phyloP scores from a whole-genome alignment of 208 protist species.

The Kentomonas sorsogonicus region DNA sequence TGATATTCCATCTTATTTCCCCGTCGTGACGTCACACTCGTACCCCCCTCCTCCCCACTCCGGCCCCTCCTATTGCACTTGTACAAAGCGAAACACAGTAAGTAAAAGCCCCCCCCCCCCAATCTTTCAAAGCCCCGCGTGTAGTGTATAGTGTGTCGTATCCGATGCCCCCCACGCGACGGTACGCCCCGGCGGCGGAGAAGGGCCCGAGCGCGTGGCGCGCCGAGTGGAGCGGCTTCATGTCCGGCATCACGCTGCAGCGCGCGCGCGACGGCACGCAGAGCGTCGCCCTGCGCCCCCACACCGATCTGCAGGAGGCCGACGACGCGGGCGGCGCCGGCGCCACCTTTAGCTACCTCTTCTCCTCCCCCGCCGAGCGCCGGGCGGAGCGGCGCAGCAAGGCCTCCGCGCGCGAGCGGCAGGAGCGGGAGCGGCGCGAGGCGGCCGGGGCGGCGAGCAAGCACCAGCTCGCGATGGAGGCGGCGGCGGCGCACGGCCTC shows the following conservation, averaged over 20 bases:
- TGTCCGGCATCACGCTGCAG: conserved; percentile 71
- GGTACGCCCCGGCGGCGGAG: conserved; percentile 72
- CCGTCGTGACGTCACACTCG: too few species aligned
- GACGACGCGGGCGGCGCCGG: conserved; percentile 1
- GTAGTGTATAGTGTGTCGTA: background rate
- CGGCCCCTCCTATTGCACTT: background rate
- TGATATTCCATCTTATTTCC: too few species aligned
- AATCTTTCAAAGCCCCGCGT: too few species aligned
- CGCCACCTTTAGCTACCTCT: conserved; percentile 73
- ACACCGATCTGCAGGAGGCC: conserved; percentile 36
- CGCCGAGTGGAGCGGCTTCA: conserved; percentile 81
- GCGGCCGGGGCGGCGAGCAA: conserved; percentile 35
- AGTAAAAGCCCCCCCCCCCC: background rate
- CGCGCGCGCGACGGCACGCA: conserved; percentile 63
- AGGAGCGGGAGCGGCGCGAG: conserved; percentile 19
- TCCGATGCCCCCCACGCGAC: conserved; percentile 4
- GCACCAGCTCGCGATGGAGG: conserved; percentile 56
- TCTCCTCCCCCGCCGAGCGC: conserved; percentile 71
- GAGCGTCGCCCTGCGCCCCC: conserved; percentile 43
- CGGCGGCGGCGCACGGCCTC: conserved; percentile 60
- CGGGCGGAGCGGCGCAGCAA: conserved; percentile 42
- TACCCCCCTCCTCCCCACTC: background rate
- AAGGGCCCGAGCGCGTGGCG: conserved; percentile 81
- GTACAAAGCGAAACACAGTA: background rate
- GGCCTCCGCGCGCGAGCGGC: conserved; percentile 17